Percentiles rank a stretch among this genome's conserved stretches.
phyloP scores from a whole-genome alignment of 768 basidiomycete genomes.

The Heimioporus sp. region DNA sequence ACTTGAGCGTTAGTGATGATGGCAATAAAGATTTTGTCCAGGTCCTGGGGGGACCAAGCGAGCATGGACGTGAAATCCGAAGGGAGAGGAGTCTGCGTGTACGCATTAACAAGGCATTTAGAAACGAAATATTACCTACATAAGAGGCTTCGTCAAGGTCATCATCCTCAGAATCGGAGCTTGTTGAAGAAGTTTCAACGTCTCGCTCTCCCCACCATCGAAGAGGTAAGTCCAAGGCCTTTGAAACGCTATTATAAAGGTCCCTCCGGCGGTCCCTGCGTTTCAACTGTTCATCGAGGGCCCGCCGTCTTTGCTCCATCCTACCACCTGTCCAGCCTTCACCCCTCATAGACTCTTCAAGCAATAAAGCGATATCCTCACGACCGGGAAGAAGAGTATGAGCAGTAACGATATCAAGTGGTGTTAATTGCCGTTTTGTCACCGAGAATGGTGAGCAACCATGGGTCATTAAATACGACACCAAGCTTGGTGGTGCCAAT shows the following conservation, averaged over 20 bases:
- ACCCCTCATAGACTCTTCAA: conserved; percentile 86
- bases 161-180: conserved; percentile 49
- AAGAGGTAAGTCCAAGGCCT: conserved; percentile 51
- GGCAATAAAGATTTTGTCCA: conserved; percentile 78
- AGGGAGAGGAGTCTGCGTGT: conserved; percentile 56
- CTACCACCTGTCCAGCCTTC: conserved; percentile 80
- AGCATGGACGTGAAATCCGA: conserved; percentile 86
- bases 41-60: conserved; percentile 79
- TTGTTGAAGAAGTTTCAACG: conserved; percentile 42
- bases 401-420: conserved; percentile 87
- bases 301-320: conserved; percentile 66
- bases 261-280: conserved; percentile 51
- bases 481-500: conserved; percentile 83
- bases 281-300: conserved; percentile 56
- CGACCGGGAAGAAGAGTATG: conserved; percentile 80
- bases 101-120: conserved; percentile 4
- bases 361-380: conserved; percentile 80
- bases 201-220: conserved; percentile 66
- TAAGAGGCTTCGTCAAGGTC: conserved; percentile 49
- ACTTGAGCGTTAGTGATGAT: conserved; percentile 77
- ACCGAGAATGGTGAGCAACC: conserved; percentile 80
- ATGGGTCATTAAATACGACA: conserved; percentile 90
- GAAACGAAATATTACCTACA: conserved; percentile 32
- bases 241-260: conserved; percentile 58
- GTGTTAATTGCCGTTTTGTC: conserved; percentile 77